phyloP scores from a whole-genome alignment of 768 basidiomycete genomes.

The Russula sp. region DNA sequence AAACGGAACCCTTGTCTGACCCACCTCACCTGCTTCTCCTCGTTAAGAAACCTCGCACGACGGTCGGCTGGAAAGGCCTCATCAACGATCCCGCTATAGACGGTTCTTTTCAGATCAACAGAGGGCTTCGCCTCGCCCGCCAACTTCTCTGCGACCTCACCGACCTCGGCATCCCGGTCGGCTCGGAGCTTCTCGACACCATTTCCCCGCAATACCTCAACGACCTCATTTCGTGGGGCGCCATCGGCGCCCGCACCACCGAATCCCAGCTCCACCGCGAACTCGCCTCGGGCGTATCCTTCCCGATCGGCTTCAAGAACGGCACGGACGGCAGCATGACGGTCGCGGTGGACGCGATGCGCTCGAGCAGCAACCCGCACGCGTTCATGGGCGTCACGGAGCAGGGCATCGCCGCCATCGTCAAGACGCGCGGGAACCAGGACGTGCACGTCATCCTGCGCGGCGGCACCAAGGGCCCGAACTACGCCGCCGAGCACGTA shows the following conservation, averaged over 20 bases:
- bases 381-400: constrained; percentile 94
- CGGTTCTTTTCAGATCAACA: constrained; percentile 94
- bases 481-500: constrained; percentile 74
- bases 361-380: constrained; percentile 84
- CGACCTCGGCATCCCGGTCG: constrained; percentile 84
- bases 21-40: neutral
- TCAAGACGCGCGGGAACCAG: constrained; percentile 62
- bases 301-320: constrained; percentile 99
- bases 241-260: constrained; percentile 95
- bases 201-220: constrained; percentile 79
- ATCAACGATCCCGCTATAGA: constrained; percentile 95
- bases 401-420: constrained; percentile 89
- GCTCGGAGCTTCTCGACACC: constrained; percentile 88
- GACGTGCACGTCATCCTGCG: constrained; percentile 95
- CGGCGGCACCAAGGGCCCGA: constrained; percentile 87
- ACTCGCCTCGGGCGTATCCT: constrained; percentile 91
- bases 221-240: constrained; percentile 86
- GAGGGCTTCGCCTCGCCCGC: constrained; percentile 83
- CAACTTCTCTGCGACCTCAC: constrained; percentile 91
- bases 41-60: constrained; percentile 87
- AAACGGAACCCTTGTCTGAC: neutral
- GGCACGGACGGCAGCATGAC: constrained; percentile 89
- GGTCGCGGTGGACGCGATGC: constrained; percentile 97
- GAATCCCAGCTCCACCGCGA: constrained; percentile 97
- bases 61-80: constrained; percentile 96